Conservation (phyloP, 371 early-diverging fungal species). For the Apophysomyces sp. region DNA sequence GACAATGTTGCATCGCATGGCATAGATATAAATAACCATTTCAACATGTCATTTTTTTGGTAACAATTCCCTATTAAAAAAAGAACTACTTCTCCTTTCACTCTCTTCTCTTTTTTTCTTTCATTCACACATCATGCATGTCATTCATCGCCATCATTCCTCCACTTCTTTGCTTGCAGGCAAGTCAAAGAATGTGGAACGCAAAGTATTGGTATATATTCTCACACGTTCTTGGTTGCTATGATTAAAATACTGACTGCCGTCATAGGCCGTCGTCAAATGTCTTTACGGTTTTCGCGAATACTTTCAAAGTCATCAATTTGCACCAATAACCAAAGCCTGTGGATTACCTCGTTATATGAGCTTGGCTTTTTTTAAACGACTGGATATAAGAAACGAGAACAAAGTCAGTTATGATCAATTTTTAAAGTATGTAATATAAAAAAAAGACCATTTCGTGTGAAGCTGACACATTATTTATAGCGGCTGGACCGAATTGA, state of each 20-base stretch:
- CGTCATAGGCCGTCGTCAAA: constrained; percentile 12
- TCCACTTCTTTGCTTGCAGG: constrained; percentile 1
- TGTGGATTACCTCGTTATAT: constrained; percentile 56
- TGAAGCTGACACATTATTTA: background rate
- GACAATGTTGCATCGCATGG: background rate
- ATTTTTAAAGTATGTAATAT: background rate
- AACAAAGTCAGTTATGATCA: background rate
- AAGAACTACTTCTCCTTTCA: background rate
- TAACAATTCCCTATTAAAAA: background rate
- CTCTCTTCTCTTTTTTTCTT: background rate
- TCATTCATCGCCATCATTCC: background rate
- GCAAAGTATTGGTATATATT: background rate
- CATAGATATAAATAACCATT: background rate
- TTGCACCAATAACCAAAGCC: constrained; percentile 48
- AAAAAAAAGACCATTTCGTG: constrained; percentile 3
- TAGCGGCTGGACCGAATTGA: constrained; percentile 41
- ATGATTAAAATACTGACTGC: background rate
- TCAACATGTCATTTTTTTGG: background rate
- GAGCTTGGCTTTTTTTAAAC: constrained; percentile 54
- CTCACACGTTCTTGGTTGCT: background rate
- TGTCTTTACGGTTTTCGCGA: constrained; percentile 19
- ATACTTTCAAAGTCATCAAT: constrained; percentile 33
- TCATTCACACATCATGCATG: background rate
- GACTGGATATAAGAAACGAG: constrained; percentile 19
- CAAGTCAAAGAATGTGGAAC: background rate